Evolutionary conservation across 306 rosid genomes (phyloP).

Genomic region (Ammopiptanthus mongolicus): DNA sequence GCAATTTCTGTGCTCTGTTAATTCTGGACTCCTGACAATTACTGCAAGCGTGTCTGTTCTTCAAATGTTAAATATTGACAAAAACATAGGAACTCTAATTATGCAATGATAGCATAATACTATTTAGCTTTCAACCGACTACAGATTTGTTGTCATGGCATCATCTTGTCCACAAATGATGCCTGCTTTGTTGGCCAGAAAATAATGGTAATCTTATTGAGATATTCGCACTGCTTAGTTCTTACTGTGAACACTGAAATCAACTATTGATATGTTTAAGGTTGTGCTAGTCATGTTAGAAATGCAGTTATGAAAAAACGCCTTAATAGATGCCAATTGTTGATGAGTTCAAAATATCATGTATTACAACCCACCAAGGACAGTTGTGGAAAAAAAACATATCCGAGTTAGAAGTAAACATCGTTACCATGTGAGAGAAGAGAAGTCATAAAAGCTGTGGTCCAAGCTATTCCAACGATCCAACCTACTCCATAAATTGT

Average conservation of each 20-base stretch:
- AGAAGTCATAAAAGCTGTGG: too few relatives aligned
- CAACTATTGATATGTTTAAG: neutral
- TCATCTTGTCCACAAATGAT: neutral
- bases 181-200: neutral
- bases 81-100: neutral
- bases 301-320: neutral
- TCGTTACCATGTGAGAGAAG: too few relatives aligned
- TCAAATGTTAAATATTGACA: neutral
- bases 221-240: neutral
- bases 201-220: neutral
- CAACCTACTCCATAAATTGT: too few relatives aligned
- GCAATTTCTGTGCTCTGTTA: neutral
- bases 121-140: neutral
- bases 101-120: neutral
- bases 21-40: neutral
- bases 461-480: too few relatives aligned
- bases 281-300: neutral
- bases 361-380: too few relatives aligned
- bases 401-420: too few relatives aligned
- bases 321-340: neutral
- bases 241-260: neutral
- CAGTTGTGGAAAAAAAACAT: too few relatives aligned
- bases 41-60: neutral
- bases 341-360: neutral
- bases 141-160: neutral